Evolutionary conservation across 768 basidiomycete species (phyloP).

Genomic region (Pulveroboletus sp.): DNA sequence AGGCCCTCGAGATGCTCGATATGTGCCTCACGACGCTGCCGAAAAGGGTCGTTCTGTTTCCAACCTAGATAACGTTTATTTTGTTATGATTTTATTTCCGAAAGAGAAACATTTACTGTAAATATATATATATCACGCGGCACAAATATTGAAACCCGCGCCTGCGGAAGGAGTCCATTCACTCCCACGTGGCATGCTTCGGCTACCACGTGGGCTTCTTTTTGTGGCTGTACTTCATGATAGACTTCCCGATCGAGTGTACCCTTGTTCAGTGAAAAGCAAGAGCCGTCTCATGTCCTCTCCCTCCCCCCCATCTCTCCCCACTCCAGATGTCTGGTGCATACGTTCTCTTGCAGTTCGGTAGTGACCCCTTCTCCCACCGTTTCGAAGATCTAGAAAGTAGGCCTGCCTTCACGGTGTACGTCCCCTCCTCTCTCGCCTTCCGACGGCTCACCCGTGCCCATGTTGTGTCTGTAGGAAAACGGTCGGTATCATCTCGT

Average conservation of each 20-base stretch:
- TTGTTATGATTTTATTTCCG: not conserved
- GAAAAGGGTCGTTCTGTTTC: no score
- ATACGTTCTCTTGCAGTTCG: slow-evolving; percentile 59
- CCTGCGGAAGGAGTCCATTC: slow-evolving; percentile 7
- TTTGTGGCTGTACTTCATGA: slow-evolving; percentile 30
- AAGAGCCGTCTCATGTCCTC: slow-evolving; percentile 10
- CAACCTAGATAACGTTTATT: not conserved
- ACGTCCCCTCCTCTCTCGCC: slow-evolving; percentile 20
- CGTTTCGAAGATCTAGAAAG: slow-evolving; percentile 61
- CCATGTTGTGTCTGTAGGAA: slow-evolving; percentile 9
- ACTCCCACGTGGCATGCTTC: slow-evolving; percentile 34
- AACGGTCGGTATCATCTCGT: slow-evolving; percentile 13
- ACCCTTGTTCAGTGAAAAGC: slow-evolving; percentile 39
- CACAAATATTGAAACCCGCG: slow-evolving; percentile 10
- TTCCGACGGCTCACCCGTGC: slow-evolving; percentile 1
- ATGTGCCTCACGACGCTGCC: no score
- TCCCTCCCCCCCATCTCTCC: slow-evolving; percentile 17
- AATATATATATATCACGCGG: not conserved
- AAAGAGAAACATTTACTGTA: not conserved
- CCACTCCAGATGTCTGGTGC: slow-evolving; percentile 32
- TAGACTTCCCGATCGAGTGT: slow-evolving; percentile 36
- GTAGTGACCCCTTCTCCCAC: slow-evolving; percentile 57
- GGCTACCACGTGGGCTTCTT: slow-evolving; percentile 29
- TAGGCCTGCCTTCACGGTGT: slow-evolving; percentile 66
- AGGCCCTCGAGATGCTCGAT: no score